These are phyloP conservation scores for Aspergillus wentii DNA, from an alignment of 495 filamentous ascomycete genomes.

Conservation along the genomic window DNA sequence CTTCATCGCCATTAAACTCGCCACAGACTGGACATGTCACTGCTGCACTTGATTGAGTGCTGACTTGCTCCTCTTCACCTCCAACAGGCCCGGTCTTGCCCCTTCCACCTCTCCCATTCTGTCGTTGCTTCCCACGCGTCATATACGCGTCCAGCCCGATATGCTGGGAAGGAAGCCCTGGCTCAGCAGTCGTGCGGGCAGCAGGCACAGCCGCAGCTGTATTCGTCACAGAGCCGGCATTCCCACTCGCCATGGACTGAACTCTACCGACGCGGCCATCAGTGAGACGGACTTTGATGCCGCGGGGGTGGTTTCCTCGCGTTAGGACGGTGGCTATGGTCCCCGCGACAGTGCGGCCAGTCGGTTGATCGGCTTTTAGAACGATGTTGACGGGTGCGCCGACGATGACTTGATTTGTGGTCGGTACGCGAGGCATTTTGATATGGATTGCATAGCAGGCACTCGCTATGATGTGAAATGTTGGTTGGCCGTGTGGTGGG, in stretches of 20 bases:
- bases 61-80: background rate
- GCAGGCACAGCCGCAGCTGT: background rate
- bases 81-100: background rate
- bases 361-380: conserved; percentile 66
- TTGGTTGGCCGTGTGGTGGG: background rate
- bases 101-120: background rate
- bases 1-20: conserved; percentile 21
- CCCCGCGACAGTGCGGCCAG: conserved; percentile 61
- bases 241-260: conserved; percentile 31
- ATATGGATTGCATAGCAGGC: no score
- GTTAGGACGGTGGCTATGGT: conserved; percentile 58
- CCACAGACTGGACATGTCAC: conserved; percentile 21
- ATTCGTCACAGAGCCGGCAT: background rate
- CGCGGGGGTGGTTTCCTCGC: conserved; percentile 64
- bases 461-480: background rate
- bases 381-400: conserved; percentile 64
- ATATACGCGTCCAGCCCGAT: conserved; percentile 13
- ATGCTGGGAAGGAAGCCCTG: conserved; percentile 5
- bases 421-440: conserved; percentile 8
- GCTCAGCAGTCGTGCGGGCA: background rate
- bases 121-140: conserved; percentile 1
- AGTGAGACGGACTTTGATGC: conserved; percentile 67
- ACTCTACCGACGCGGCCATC: conserved; percentile 68
- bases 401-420: conserved; percentile 14
- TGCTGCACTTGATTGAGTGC: background rate